Percentiles rank a stretch among this genome's conserved stretches.
Evolutionary conservation across 192 early-diverging fungal genomes (phyloP).

Genomic region (Gonapodya sp.): DNA sequence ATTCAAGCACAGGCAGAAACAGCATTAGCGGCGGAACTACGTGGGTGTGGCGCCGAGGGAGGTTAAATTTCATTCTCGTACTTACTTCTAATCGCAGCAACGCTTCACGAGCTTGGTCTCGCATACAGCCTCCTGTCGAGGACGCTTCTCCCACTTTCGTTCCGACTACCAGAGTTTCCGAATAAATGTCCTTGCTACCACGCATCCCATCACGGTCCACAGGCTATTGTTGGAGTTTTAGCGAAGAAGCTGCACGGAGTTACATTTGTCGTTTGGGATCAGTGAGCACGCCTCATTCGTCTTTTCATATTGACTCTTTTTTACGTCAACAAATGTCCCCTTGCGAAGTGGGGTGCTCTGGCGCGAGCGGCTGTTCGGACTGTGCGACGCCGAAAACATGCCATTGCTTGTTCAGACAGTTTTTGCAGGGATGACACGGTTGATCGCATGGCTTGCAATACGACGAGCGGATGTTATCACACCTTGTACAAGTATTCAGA

Average conservation of each 20-base stretch:
- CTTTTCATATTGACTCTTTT: not conserved
- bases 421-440: constrained; percentile 30
- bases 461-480: constrained; percentile 27
- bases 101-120: constrained; percentile 27
- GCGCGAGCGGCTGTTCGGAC: constrained; percentile 32
- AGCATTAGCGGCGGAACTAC: no score
- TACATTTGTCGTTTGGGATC: constrained; percentile 29
- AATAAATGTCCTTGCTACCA: constrained; percentile 20
- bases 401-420: constrained; percentile 29
- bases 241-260: constrained; percentile 28
- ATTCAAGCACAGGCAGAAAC: no score
- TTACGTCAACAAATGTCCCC: not conserved
- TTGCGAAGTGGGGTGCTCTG: constrained; percentile 25
- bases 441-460: constrained; percentile 22
- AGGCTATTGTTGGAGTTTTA: constrained; percentile 31
- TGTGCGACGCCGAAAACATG: constrained; percentile 27
- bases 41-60: no score
- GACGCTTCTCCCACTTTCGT: constrained; percentile 24
- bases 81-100: constrained; percentile 19
- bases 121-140: constrained; percentile 25
- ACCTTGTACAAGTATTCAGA: constrained; percentile 33
- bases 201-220: constrained; percentile 32
- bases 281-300: no score
- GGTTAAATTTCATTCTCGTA: no score
- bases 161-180: constrained; percentile 19